Evolutionary conservation across 306 rosid species (phyloP).

Genomic region (Cucurbita maxima): DNA sequence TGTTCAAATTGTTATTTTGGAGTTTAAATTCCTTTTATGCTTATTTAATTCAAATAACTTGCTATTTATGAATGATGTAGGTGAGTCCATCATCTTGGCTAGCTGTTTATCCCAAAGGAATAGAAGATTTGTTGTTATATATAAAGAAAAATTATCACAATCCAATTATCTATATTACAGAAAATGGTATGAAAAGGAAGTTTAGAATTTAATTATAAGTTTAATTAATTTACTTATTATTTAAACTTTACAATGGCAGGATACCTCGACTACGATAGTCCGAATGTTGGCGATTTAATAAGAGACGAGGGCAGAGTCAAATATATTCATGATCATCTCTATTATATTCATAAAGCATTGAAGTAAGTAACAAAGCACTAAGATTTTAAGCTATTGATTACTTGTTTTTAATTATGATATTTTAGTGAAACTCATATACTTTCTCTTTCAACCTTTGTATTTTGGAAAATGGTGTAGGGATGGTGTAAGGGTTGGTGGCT

Average conservation of each 20-base stretch:
- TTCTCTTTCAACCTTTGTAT: no score
- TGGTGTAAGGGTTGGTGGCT: not conserved
- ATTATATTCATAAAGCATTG: not conserved
- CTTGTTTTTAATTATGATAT: no score
- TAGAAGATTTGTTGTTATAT: constrained; percentile 14
- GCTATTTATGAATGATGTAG: not conserved
- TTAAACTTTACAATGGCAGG: not conserved
- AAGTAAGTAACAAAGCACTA: not conserved
- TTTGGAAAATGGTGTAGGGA: not conserved
- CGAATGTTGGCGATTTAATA: not conserved
- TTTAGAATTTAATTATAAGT: no score
- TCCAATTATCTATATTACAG: constrained; percentile 25
- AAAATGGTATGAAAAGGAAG: not conserved
- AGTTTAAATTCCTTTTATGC: not conserved
- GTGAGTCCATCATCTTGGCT: not conserved
- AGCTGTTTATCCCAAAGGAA: constrained; percentile 16
- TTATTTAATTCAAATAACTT: no score
- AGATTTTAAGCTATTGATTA: no score
- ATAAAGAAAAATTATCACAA: constrained; percentile 5
- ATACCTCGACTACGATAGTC: not conserved
- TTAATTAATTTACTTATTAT: no score
- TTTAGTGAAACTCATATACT: no score
- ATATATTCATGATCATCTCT: not conserved
- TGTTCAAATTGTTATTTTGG: no score
- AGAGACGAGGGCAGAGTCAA: not conserved